phyloP scores from a whole-genome alignment of 2,329 filamentous ascomycete species.

The Fusarium oligoseptatum region DNA sequence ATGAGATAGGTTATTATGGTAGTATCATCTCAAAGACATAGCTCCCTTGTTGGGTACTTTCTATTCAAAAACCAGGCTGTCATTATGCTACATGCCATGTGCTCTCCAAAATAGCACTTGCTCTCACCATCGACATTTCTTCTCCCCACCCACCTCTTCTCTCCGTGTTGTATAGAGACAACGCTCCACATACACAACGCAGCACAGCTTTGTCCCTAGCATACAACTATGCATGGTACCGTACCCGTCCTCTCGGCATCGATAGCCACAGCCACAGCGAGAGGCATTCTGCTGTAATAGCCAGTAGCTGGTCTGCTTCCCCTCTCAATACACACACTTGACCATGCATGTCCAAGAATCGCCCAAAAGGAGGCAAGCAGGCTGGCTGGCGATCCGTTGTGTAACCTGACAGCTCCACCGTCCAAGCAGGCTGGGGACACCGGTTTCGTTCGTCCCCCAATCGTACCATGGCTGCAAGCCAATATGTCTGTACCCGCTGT shows the following conservation, averaged over 20 bases:
- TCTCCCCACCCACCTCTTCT: not conserved
- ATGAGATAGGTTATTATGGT: not conserved
- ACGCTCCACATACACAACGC: not conserved
- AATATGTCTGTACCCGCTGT: conserved; percentile 16
- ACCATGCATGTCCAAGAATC: conserved; percentile 17
- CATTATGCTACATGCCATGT: not conserved
- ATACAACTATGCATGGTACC: conserved; percentile 1
- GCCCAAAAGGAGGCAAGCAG: conserved; percentile 1
- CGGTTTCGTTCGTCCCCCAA: conserved; percentile 17
- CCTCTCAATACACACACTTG: not conserved
- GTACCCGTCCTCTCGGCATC: conserved; percentile 4
- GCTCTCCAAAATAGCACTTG: not conserved
- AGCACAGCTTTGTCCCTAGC: not conserved
- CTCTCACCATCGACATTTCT: not conserved
- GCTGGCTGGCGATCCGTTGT: conserved; percentile 27
- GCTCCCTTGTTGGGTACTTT: too few relatives aligned
- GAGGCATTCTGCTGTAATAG: not conserved
- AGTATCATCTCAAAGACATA: not conserved
- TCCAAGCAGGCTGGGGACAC: conserved; percentile 16
- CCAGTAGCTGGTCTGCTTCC: not conserved
- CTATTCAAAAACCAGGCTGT: not conserved
- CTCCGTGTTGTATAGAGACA: not conserved
- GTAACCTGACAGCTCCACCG: conserved; percentile 35
- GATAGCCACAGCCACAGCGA: not conserved
- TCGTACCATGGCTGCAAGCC: conserved; percentile 14